Percentiles rank a stretch among this genome's conserved stretches.
These are phyloP conservation scores for Hypomontagnella submonticulosa DNA, from an alignment of 495 filamentous ascomycete species.

Conservation along the genomic window DNA sequence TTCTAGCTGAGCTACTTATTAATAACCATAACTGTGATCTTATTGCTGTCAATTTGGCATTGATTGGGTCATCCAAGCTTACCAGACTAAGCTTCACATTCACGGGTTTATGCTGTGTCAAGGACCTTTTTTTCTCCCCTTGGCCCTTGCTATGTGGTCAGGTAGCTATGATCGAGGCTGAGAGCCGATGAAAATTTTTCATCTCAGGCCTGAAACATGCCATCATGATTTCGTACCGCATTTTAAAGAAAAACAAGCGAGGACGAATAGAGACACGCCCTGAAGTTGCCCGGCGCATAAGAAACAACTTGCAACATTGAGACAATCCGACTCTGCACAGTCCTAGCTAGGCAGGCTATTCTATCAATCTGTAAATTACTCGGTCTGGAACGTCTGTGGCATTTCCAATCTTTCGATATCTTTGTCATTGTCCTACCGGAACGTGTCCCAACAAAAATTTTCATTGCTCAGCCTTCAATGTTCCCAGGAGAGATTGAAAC, in stretches of 20 bases:
- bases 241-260: slow-evolving; percentile 32
- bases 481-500: slow-evolving; percentile 9
- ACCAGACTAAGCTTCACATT: slow-evolving; percentile 11
- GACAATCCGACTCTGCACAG: slow-evolving; percentile 37
- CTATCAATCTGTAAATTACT: slow-evolving; percentile 18
- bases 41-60: slow-evolving; percentile 35
- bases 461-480: slow-evolving; percentile 24
- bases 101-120: slow-evolving; percentile 25
- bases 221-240: slow-evolving; percentile 37
- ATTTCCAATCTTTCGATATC: slow-evolving; percentile 41
- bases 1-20: slow-evolving; percentile 14
- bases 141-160: slow-evolving; percentile 2
- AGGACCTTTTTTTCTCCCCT: slow-evolving; percentile 21
- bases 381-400: slow-evolving; percentile 44
- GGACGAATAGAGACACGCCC: slow-evolving; percentile 36
- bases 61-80: slow-evolving; percentile 28
- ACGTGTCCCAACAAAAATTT: slow-evolving; percentile 29
- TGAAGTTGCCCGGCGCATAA: slow-evolving; percentile 35
- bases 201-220: slow-evolving; percentile 39
- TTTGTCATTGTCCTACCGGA: slow-evolving; percentile 39
- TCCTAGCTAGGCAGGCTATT: slow-evolving; percentile 30
- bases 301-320: slow-evolving; percentile 39
- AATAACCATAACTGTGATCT: slow-evolving; percentile 20
- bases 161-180: slow-evolving; percentile 40
- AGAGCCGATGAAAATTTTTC: slow-evolving; percentile 36